Base-by-base conservation (phyloP, 2,329 filamentous ascomycete genomes). In the Sclerotiophoma versabilis region DNA sequence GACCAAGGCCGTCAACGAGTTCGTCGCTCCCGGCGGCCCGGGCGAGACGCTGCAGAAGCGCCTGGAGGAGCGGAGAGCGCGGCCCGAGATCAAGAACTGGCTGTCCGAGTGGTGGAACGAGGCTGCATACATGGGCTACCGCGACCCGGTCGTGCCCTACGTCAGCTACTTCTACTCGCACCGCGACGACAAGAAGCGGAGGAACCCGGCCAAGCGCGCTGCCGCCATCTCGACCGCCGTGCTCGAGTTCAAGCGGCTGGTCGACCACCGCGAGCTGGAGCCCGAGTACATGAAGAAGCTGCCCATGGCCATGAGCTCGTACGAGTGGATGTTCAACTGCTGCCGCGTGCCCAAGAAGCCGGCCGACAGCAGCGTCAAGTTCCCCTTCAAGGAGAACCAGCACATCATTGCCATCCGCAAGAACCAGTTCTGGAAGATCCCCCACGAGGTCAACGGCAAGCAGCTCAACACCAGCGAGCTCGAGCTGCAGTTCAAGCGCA, bases 81-180 rank as follows among this genome's bases (percentile, higher is more conserved):
- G 96, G 63, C 88, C 93, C 43, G 88, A 90, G 59, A 80, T 84
- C 73, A 92, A 90, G 80, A 99, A 98, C 79, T 99, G 95, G 95
- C 83, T 99, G 52, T 87, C 89, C 66, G 93, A 99, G 66, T 99
- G 95, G 95, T 99, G 95, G 95, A 98, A 99, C 76, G 87, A 96
- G 47, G 86, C 87, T 4, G 95, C 95, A 54, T 99, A 99, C 79
- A 86, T 99, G 62, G 84, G 80, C 62, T 98, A 98, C 81, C 90
- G 93, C 63, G 95, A 98, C 75, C 95, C 95, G 10, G 91, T 99
- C 39, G 91, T 98, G 15, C 95, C 95, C 58, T 99, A 98, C 74
- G 95, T 99, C 71, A 96, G 92, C 77, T 99, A 99, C 84, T 99
- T 99, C 81, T 99, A 99, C 82, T 97, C 93, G 49, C 93, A 98